Percentiles rank a stretch among this genome's conserved stretches.
These are phyloP conservation scores for Omphalotus olearius DNA, from an alignment of 1,284 basidiomycete genomes.

Conservation along the genomic window DNA sequence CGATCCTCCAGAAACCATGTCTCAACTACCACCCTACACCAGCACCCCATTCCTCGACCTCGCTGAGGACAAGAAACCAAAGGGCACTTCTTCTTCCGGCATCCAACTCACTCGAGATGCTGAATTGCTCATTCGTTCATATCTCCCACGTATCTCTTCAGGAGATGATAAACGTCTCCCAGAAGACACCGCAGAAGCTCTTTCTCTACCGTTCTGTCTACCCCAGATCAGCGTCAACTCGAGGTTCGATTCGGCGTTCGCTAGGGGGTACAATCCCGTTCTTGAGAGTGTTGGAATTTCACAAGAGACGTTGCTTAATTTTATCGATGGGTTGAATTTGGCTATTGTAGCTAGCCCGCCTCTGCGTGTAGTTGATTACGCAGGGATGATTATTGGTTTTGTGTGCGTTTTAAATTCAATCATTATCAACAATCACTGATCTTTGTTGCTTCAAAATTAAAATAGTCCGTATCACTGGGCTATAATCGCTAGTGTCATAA, in stretches of 20 bases:
- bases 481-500: constrained; percentile 19
- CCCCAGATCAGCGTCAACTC: constrained; percentile 16
- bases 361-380: constrained; percentile 18
- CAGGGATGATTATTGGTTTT: constrained; percentile 20
- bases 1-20: no score
- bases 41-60: no score
- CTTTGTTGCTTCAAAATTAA: not conserved
- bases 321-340: constrained; percentile 23
- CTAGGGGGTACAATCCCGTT: constrained; percentile 17
- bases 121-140: not conserved
- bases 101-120: not conserved
- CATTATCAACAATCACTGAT: not conserved
- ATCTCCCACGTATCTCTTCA: not conserved
- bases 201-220: constrained; percentile 16
- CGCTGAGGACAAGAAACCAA: no score
- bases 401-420: constrained; percentile 16
- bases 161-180: no score
- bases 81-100: not conserved
- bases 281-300: constrained; percentile 17
- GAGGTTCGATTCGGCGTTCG: constrained; percentile 19
- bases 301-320: constrained; percentile 18
- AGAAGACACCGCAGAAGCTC: no score
- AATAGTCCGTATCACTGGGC: constrained; percentile 22
- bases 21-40: no score
- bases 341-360: constrained; percentile 22